Percentiles rank a stretch among this genome's conserved stretches.
Evolutionary conservation across 129 eudicot genomes (phyloP).

Genomic region (Artemisia tridentata): DNA sequence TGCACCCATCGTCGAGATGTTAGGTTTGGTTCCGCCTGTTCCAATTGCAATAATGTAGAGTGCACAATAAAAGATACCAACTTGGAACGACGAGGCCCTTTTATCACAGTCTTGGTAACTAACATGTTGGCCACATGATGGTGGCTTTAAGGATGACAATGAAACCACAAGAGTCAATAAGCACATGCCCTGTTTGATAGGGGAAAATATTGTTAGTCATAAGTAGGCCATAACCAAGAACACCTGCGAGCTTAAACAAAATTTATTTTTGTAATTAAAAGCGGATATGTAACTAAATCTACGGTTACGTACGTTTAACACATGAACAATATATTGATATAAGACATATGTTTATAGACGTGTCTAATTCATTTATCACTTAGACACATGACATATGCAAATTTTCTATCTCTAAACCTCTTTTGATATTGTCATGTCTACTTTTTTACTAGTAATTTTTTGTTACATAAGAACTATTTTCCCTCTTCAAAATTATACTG

Average conservation of each 20-base stretch:
- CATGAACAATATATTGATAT: too few species aligned
- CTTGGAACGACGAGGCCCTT: slow-evolving; percentile 47
- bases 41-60: slow-evolving; percentile 65
- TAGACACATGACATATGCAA: not conserved
- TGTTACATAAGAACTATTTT: too few species aligned
- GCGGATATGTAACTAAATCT: too few species aligned
- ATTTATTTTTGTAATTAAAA: too few species aligned
- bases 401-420: too few species aligned
- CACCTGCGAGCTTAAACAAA: too few species aligned
- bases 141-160: slow-evolving; percentile 45
- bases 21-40: slow-evolving; percentile 82
- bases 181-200: slow-evolving; percentile 54
- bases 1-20: slow-evolving; percentile 76
- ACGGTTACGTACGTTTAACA: too few species aligned
- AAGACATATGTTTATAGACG: too few species aligned
- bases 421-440: too few species aligned
- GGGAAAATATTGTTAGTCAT: not conserved
- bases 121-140: slow-evolving; percentile 43
- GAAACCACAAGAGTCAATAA: slow-evolving; percentile 57
- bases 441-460: too few species aligned
- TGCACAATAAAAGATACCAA: slow-evolving; percentile 54
- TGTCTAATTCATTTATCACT: not conserved
- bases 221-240: not conserved
- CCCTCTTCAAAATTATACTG: too few species aligned
- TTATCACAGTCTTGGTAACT: slow-evolving; percentile 39